Evolutionary conservation across 2,329 filamentous ascomycete genomes (phyloP), one percentile per base, ranked within the genome.

Genomic region (Cladosporium austrohemisphaericum): DNA sequence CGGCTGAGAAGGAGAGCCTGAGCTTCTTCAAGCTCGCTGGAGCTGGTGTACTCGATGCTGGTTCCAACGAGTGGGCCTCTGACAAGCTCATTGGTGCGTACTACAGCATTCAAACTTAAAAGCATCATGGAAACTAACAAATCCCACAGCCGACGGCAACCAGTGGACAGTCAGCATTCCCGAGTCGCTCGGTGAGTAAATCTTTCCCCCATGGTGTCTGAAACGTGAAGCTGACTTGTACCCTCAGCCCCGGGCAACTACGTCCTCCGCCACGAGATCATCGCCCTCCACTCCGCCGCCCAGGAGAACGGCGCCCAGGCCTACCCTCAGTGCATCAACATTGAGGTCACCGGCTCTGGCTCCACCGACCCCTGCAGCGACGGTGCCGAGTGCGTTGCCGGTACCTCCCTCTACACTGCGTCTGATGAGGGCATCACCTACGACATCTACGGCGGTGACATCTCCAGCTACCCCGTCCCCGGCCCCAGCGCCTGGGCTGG

Each of bases 1-100:
- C 65, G 1, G 78, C 76, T 49, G 74, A 78, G 65, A 78, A 80
- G 65, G 67, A 64, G 2, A 60, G 68, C 4, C 72, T 84, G 23
- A 65, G 77, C 55, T 85, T 77, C 66, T 79, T 83, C 75, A 86
- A 86, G 74, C 83, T 85, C 51, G 74, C 76, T 31, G 74, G 74
- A 49, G 70, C 65, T 26, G 83, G 81, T 50, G 72, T 80, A 55
- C 68, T 77, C 52, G 61, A 69, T 53, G 69, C 67, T 37, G 67
- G 60, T 49, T 63, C 65, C 28, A 57, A 60, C 10, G 67, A 63
- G 33, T 85, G 80, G 80, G 81, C 77, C 38, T 67, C 76, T 9
- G 78, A 82, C 55, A 62, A 73, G 50, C 63, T 79, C 54, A 71
- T 78, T 45, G 29, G 41, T 45, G 14, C 2, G 41, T 44, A 3